Percentiles rank a stretch among this genome's conserved stretches.
phyloP scores from a whole-genome alignment of 2,329 filamentous ascomycete genomes.

The Ceratocystis ficicola region DNA sequence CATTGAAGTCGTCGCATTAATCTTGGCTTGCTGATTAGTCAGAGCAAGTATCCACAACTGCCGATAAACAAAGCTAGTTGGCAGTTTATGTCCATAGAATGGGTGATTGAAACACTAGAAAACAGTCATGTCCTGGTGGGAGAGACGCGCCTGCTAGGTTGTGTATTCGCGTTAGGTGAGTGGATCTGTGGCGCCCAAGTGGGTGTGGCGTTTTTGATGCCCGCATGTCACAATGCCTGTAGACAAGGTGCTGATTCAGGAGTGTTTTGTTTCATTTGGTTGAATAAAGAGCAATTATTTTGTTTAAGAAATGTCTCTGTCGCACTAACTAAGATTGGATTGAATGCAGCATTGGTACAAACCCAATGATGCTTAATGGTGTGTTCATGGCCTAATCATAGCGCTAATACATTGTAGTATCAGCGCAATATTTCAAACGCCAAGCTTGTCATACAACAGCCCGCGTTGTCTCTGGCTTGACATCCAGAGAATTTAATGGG shows the following conservation, averaged over 20 bases:
- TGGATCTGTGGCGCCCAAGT: neutral
- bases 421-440: neutral
- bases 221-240: neutral
- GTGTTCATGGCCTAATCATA: neutral
- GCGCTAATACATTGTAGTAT: too few relatives aligned
- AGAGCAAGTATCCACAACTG: neutral
- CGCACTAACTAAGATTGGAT: neutral
- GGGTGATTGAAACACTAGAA: neutral
- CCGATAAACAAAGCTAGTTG: neutral
- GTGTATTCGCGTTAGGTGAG: neutral
- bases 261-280: neutral
- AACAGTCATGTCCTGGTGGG: neutral
- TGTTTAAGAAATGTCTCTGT: neutral
- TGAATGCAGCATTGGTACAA: neutral
- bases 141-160: neutral
- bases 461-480: neutral
- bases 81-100: neutral
- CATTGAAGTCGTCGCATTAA: neutral
- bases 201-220: conserved; percentile 7
- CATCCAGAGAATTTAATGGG: conserved; percentile 21
- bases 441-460: too few relatives aligned
- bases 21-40: neutral
- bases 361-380: neutral
- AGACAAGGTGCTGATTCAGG: too few relatives aligned
- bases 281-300: neutral